These are phyloP conservation scores for Lactarius trivialis DNA, from an alignment of 768 basidiomycete species.

Conservation along the genomic window DNA sequence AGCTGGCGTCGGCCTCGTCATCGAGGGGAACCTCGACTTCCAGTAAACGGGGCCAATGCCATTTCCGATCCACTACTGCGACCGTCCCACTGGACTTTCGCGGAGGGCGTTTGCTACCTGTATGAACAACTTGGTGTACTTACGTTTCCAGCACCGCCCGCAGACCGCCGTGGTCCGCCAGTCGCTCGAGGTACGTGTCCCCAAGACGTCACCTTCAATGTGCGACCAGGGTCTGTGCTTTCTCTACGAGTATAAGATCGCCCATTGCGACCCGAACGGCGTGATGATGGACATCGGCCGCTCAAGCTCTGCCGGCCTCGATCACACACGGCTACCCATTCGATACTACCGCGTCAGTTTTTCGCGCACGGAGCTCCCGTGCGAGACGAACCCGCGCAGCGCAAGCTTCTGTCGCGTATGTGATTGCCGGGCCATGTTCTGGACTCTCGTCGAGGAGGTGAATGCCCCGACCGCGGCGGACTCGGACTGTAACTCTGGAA, in stretches of 20 bases:
- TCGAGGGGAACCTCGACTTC: too few relatives aligned
- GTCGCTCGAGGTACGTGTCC: constrained; percentile 37
- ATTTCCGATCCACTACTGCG: too few relatives aligned
- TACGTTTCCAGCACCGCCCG: too few relatives aligned
- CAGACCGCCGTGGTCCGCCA: too few relatives aligned
- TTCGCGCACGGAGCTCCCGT: constrained; percentile 5
- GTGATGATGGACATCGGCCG: constrained; percentile 23
- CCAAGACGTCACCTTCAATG: too few relatives aligned
- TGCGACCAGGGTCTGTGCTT: constrained; percentile 21
- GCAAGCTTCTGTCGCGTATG: constrained; percentile 7
- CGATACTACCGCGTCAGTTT: constrained; percentile 22
- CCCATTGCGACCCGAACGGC: constrained; percentile 5
- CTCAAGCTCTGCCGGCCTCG: constrained; percentile 8
- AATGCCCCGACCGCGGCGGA: background rate
- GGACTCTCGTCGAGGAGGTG: constrained; percentile 8
- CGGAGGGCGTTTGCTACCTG: too few relatives aligned
- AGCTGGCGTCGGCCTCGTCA: too few relatives aligned
- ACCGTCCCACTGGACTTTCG: too few relatives aligned
- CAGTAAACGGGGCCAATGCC: too few relatives aligned
- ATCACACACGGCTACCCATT: constrained; percentile 17
- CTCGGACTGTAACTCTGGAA: background rate
- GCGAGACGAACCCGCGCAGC: constrained; percentile 10
- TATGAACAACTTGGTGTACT: too few relatives aligned
- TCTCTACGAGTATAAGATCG: constrained; percentile 21
- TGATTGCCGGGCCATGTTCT: constrained; percentile 17